A percentile compares a stretch with the other conserved stretches of the same genome.
These are phyloP conservation scores for Sporopachydermia quercuum DNA, from an alignment of 805 yeast genomes.

Conservation along the genomic window DNA sequence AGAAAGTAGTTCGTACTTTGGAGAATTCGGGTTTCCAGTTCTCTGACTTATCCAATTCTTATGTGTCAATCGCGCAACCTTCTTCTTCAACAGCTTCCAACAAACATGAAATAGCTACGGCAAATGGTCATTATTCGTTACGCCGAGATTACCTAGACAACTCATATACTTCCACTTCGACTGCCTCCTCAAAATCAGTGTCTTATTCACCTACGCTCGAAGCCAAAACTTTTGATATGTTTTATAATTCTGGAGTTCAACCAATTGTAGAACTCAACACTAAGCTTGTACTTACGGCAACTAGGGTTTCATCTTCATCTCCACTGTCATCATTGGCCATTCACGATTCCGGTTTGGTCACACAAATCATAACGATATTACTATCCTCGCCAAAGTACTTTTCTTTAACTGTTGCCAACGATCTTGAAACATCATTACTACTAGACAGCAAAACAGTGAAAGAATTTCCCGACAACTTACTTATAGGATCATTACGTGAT, in stretches of 20 bases:
- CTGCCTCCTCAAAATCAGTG: neutral
- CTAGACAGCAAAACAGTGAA: conserved; percentile 11
- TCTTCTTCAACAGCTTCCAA: no score
- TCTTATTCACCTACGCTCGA: conserved; percentile 15
- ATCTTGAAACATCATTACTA: conserved; percentile 15
- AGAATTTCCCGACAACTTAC: conserved; percentile 31
- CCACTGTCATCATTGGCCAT: conserved; percentile 29
- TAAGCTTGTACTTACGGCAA: conserved; percentile 40
- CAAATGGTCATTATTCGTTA: no score
- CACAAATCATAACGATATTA: conserved; percentile 26
- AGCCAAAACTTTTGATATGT: conserved; percentile 21
- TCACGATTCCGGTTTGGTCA: conserved; percentile 12
- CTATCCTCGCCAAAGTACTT: conserved; percentile 15
- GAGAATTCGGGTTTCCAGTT: conserved; percentile 28
- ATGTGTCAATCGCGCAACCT: conserved; percentile 13
- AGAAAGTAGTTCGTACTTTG: conserved; percentile 30
- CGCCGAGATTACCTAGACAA: neutral
- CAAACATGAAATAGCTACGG: no score
- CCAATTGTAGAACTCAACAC: conserved; percentile 28
- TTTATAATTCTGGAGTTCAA: conserved; percentile 22
- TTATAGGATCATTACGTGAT: conserved; percentile 45
- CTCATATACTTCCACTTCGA: neutral
- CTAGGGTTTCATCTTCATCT: conserved; percentile 23
- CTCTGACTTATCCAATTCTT: conserved; percentile 29
- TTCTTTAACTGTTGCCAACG: conserved; percentile 18